Evolutionary conservation across 257 asterid species (phyloP).

Genomic region (Solanum tarapatanum): DNA sequence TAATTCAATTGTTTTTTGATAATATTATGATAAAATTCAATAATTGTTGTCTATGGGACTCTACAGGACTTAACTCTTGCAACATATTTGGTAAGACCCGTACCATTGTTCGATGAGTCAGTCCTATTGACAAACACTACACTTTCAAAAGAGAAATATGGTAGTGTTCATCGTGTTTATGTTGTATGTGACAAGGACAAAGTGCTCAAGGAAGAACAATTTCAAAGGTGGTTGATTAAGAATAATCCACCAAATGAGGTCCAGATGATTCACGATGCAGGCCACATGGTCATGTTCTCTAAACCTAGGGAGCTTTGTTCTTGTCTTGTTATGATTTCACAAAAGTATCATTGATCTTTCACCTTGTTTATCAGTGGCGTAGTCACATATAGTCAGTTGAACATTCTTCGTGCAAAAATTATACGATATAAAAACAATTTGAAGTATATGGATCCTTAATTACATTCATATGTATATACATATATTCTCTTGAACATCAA

Average conservation of each 20-base stretch:
- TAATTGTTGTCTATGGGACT: neutral
- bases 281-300: slow-evolving; percentile 40
- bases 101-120: neutral
- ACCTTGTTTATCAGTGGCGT: neutral
- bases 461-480: too few species aligned
- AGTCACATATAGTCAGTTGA: too few species aligned
- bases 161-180: slow-evolving; percentile 24
- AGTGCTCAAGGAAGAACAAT: neutral
- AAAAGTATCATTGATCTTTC: neutral
- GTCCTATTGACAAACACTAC: neutral
- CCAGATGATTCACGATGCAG: slow-evolving; percentile 17
- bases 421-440: too few species aligned
- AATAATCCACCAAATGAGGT: slow-evolving; percentile 28
- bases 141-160: slow-evolving; percentile 14
- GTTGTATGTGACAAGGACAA: slow-evolving; percentile 21
- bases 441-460: too few species aligned
- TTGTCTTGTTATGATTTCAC: slow-evolving; percentile 8
- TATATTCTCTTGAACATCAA: too few species aligned
- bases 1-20: neutral
- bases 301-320: slow-evolving; percentile 20
- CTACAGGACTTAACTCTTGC: slow-evolving; percentile 30
- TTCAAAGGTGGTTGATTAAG: slow-evolving; percentile 25
- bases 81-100: slow-evolving; percentile 20
- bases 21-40: neutral
- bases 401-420: too few species aligned